Conservation (phyloP, 2,329 filamentous ascomycete genomes). For the Sporothrix variecibatus region DNA sequence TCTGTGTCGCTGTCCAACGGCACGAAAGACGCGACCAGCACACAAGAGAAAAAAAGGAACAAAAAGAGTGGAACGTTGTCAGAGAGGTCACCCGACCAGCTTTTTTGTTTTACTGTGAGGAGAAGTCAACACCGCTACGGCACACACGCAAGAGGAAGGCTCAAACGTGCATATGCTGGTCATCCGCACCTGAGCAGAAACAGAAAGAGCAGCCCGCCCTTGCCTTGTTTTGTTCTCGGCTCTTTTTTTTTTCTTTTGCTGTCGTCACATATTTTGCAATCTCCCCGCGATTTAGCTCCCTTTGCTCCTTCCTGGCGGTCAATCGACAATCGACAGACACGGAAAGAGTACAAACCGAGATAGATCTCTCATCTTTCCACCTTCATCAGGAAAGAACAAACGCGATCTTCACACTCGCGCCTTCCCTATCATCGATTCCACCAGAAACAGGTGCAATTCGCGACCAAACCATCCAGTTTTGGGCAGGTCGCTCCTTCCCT, state of each 20-base stretch:
- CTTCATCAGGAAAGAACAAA: not conserved
- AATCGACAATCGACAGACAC: not conserved
- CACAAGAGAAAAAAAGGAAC: not conserved
- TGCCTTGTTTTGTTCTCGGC: not conserved
- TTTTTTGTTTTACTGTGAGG: not conserved
- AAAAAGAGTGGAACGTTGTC: constrained; percentile 18
- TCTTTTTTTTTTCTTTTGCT: not conserved
- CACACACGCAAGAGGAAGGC: not conserved
- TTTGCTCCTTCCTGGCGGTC: not conserved
- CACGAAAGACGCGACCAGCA: not conserved
- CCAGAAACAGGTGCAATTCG: not conserved
- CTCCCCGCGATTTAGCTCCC: not conserved
- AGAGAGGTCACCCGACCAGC: constrained; percentile 19
- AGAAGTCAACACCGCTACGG: not conserved
- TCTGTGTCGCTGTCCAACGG: not conserved
- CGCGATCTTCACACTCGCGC: not conserved
- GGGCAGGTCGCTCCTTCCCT: constrained; percentile 9
- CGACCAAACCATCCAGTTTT: constrained; percentile 1
- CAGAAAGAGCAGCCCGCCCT: not conserved
- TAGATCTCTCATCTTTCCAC: not conserved
- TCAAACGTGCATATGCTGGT: constrained; percentile 6
- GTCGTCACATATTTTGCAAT: not conserved
- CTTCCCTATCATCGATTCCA: not conserved
- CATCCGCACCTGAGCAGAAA: not conserved
- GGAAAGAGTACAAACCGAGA: not conserved